Percentiles rank a stretch among this genome's conserved stretches.
Conservation (phyloP, 2,329 filamentous ascomycete species). For the Clonostachys byssicola region DNA sequence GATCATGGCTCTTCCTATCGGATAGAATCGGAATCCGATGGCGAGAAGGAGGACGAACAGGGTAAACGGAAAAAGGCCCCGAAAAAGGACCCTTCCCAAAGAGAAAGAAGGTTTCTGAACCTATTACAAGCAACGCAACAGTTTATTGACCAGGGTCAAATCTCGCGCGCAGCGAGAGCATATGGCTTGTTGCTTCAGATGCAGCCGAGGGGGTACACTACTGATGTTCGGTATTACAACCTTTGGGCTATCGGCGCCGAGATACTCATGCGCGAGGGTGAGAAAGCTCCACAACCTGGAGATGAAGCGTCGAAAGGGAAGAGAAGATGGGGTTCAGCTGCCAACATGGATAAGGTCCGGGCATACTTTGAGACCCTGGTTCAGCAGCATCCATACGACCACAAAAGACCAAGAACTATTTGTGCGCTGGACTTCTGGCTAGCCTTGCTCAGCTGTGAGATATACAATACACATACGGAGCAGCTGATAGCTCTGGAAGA, state of each 20-base stretch:
- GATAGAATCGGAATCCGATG: constrained; percentile 66
- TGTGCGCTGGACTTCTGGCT: constrained; percentile 77
- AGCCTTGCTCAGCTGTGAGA: constrained; percentile 75
- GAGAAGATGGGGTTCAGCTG: constrained; percentile 33
- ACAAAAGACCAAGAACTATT: constrained; percentile 50
- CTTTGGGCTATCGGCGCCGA: constrained; percentile 85
- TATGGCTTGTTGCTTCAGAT: constrained; percentile 71
- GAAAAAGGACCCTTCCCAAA: constrained; percentile 1
- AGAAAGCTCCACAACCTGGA: constrained; percentile 16
- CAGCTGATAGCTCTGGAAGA: constrained; percentile 37
- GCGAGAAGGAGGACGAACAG: constrained; percentile 8
- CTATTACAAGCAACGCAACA: constrained; percentile 68
- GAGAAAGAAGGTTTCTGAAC: constrained; percentile 53
- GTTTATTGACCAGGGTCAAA: constrained; percentile 67
- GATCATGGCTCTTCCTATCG: constrained; percentile 77
- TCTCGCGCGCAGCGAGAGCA: constrained; percentile 66
- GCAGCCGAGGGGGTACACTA: constrained; percentile 24
- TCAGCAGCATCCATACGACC: constrained; percentile 69
- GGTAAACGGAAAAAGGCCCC: constrained; percentile 2
- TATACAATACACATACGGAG: constrained; percentile 68
- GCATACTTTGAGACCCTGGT: constrained; percentile 76
- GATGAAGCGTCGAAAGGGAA: background rate
- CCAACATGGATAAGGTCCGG: constrained; percentile 39
- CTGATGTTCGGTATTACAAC: constrained; percentile 66
- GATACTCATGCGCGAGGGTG: constrained; percentile 64